A percentile compares a stretch with the other conserved stretches of the same genome.
These are phyloP conservation scores for Aspergillus mulundensis DNA, from an alignment of 495 filamentous ascomycete species.

Conservation along the genomic window DNA sequence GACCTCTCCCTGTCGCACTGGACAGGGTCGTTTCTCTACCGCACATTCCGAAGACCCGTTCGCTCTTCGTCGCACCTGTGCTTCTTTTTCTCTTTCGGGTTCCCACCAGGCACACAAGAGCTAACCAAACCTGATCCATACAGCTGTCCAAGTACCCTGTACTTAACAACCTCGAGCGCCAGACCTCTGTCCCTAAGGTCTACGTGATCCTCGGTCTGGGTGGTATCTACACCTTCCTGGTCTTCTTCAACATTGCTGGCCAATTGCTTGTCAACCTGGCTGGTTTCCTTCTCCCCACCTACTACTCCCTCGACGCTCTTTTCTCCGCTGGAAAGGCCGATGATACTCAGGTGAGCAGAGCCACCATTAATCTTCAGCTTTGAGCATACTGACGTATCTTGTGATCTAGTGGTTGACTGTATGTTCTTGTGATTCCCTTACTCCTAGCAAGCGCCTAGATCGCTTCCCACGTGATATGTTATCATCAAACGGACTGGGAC, in stretches of 20 bases:
- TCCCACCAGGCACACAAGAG: constrained; percentile 1
- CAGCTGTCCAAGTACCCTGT: constrained; percentile 95
- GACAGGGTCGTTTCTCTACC: background rate
- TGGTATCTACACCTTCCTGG: constrained; percentile 92
- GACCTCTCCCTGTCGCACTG: background rate
- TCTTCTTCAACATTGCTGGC: constrained; percentile 98
- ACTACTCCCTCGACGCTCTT: constrained; percentile 89
- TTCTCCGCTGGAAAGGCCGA: constrained; percentile 78
- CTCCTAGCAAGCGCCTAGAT: background rate
- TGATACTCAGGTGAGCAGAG: constrained; percentile 74
- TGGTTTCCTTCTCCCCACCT: constrained; percentile 88
- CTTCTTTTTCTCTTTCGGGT: constrained; percentile 7
- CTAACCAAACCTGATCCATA: constrained; percentile 17
- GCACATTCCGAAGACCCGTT: background rate
- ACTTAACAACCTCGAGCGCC: constrained; percentile 95
- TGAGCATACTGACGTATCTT: constrained; percentile 10
- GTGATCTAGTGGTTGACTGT: constrained; percentile 60
- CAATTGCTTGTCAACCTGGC: constrained; percentile 95
- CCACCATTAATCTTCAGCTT: background rate
- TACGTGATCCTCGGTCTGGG: constrained; percentile 84
- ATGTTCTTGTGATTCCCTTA: constrained; percentile 36
- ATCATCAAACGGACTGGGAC: constrained; percentile 10
- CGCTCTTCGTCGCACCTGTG: background rate
- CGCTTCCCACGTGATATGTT: constrained; percentile 14
- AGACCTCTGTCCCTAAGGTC: constrained; percentile 91